Evolutionary conservation across 495 filamentous ascomycete genomes (phyloP).

Genomic region (Darksidea phi): DNA sequence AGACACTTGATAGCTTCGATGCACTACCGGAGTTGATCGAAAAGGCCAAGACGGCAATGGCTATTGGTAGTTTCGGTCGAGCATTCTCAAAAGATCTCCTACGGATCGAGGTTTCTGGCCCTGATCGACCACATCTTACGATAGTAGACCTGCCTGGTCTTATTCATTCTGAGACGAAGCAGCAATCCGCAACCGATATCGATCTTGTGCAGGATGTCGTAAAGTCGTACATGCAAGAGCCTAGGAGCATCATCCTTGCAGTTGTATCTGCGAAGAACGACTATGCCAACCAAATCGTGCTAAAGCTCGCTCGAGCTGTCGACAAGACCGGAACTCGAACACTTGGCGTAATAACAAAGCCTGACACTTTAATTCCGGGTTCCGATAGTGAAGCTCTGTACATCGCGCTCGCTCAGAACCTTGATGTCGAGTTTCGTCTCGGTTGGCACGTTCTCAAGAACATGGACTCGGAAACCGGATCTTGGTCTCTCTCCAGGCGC

Average conservation of each 20-base stretch:
- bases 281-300: conserved; percentile 37
- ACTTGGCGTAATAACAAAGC: conserved; percentile 43
- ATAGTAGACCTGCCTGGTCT: conserved; percentile 26
- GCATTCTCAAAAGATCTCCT: conserved; percentile 18
- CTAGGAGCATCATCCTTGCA: conserved; percentile 38
- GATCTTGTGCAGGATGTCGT: conserved; percentile 29
- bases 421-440: conserved; percentile 31
- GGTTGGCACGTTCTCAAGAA: conserved; percentile 42
- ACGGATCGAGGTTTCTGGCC: conserved; percentile 22
- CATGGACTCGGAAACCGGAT: conserved; percentile 19
- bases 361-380: conserved; percentile 33
- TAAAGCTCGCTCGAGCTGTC: conserved; percentile 25
- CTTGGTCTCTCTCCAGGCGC: conserved; percentile 36
- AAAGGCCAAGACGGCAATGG: conserved; percentile 36
- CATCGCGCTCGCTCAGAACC: conserved; percentile 33
- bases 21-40: conserved; percentile 26
- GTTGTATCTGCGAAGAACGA: conserved; percentile 41
- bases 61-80: conserved; percentile 7
- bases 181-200: conserved; percentile 34
- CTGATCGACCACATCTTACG: conserved; percentile 21
- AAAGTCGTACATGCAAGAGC: conserved; percentile 32
- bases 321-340: conserved; percentile 37
- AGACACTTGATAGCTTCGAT: conserved; percentile 12
- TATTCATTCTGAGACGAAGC: conserved; percentile 20
- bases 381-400: conserved; percentile 34